Evolutionary conservation across 2,329 filamentous ascomycete genomes (phyloP).

Genomic region (Domatiomyces catenatus): DNA sequence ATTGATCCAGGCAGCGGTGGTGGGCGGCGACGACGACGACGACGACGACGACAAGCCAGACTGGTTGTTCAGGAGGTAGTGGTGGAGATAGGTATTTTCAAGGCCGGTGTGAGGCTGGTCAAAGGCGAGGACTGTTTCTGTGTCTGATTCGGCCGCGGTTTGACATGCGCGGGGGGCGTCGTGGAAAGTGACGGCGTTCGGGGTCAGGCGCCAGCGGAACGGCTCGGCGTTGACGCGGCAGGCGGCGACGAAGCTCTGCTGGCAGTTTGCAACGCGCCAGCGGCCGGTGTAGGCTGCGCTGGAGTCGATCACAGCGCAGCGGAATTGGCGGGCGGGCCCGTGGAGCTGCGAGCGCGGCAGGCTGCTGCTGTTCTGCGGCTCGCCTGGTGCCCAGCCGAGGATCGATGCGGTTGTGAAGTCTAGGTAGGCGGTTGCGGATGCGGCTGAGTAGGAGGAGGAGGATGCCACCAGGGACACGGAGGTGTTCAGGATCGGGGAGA

Average conservation of each 20-base stretch:
- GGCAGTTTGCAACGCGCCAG: conserved; percentile 45
- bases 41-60: too few relatives aligned
- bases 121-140: conserved; percentile 24
- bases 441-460: conserved; percentile 27
- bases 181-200: conserved; percentile 27
- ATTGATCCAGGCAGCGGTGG: conserved; percentile 39
- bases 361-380: conserved; percentile 34
- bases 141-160: conserved; percentile 21
- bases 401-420: conserved; percentile 31
- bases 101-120: conserved; percentile 45
- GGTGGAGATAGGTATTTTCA: conserved; percentile 45
- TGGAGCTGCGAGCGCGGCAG: neutral
- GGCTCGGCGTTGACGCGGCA: conserved; percentile 41
- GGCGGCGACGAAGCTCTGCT: conserved; percentile 34
- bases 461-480: conserved; percentile 31
- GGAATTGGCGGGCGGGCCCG: conserved; percentile 21
- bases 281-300: conserved; percentile 29
- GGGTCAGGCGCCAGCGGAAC: conserved; percentile 42
- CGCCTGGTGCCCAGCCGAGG: conserved; percentile 45
- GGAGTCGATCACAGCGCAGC: conserved; percentile 42
- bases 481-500: conserved; percentile 43
- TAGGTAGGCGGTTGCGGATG: conserved; percentile 23
- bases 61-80: conserved; percentile 23
- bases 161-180: conserved; percentile 35
- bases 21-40: conserved; percentile 12